These are phyloP conservation scores for Berkeleyomyces rouxiae DNA, from an alignment of 2,329 filamentous ascomycete species.

Conservation along the genomic window DNA sequence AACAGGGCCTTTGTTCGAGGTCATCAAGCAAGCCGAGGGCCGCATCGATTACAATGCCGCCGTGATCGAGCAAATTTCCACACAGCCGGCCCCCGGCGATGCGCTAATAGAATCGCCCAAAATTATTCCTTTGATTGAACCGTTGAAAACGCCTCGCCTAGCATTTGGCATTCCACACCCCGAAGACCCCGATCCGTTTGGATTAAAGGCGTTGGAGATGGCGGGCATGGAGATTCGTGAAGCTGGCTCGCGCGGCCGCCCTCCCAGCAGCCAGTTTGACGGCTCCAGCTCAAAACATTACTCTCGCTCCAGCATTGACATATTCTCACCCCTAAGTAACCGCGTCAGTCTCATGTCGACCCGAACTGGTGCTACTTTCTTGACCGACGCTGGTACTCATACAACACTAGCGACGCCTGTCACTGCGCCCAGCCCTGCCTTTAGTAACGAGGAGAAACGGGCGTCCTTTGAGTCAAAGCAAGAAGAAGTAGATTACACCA, in stretches of 20 bases:
- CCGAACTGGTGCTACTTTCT: slow-evolving; percentile 50
- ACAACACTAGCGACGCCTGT: slow-evolving; percentile 38
- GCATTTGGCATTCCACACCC: slow-evolving; percentile 62
- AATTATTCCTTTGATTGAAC: slow-evolving; percentile 17
- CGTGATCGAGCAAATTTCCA: slow-evolving; percentile 46
- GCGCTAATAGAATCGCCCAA: slow-evolving; percentile 36
- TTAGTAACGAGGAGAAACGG: slow-evolving; percentile 33
- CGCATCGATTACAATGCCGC: slow-evolving; percentile 55
- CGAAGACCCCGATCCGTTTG: slow-evolving; percentile 82
- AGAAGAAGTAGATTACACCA: slow-evolving; percentile 41
- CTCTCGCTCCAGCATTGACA: slow-evolving; percentile 54
- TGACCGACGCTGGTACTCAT: slow-evolving; percentile 54
- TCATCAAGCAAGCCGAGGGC: slow-evolving; percentile 76
- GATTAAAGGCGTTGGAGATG: slow-evolving; percentile 77
- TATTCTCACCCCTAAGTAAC: slow-evolving; percentile 40
- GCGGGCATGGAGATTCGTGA: slow-evolving; percentile 80
- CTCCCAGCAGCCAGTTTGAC: slow-evolving; percentile 66
- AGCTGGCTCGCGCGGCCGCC: slow-evolving; percentile 56
- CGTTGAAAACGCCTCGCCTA: slow-evolving; percentile 24
- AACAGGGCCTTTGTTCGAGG: slow-evolving; percentile 51
- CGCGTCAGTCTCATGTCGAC: slow-evolving; percentile 61
- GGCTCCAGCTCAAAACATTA: slow-evolving; percentile 50
- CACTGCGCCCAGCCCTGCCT: slow-evolving; percentile 37
- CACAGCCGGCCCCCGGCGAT: slow-evolving; percentile 61
- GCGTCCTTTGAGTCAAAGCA: slow-evolving; percentile 23